phyloP scores from a whole-genome alignment of 306 rosid genomes.

The Alnus rubra region DNA sequence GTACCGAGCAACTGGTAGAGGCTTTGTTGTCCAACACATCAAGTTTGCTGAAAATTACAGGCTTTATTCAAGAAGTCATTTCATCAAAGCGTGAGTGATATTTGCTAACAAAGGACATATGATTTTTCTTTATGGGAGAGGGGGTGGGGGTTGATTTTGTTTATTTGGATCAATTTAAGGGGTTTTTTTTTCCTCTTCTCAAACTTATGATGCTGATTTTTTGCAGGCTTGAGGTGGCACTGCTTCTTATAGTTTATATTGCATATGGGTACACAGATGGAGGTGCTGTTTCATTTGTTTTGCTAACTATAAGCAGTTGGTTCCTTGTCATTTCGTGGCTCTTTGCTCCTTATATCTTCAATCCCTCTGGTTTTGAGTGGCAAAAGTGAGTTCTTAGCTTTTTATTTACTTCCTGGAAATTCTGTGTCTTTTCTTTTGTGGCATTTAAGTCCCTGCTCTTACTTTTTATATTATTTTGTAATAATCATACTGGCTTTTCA shows the following conservation, averaged over 20 bases:
- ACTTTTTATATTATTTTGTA: conserved; percentile 10
- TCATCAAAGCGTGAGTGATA: conserved; percentile 87
- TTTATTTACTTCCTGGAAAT: conserved; percentile 10
- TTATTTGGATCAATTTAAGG: background rate
- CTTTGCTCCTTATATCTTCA: conserved; percentile 95
- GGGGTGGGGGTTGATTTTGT: conserved; percentile 14
- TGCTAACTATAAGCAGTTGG: conserved; percentile 96
- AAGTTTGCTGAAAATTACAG: conserved; percentile 96
- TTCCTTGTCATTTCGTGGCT: conserved; percentile 99
- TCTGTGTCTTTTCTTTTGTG: background rate
- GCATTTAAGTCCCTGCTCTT: conserved; percentile 4
- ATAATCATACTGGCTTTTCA: conserved; percentile 1
- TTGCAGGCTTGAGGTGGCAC: conserved; percentile 87
- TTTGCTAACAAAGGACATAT: conserved; percentile 17
- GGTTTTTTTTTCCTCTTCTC: background rate
- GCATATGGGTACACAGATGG: conserved; percentile 76
- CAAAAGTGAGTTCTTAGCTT: conserved; percentile 72
- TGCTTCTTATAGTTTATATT: conserved; percentile 79
- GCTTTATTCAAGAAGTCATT: conserved; percentile 94
- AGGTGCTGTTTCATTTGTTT: conserved; percentile 78
- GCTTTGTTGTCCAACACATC: conserved; percentile 92
- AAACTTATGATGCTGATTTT: conserved; percentile 10
- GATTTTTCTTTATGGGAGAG: background rate
- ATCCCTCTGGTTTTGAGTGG: conserved; percentile 99
- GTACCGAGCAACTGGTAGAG: conserved; percentile 99